phyloP scores from a whole-genome alignment of 2,329 filamentous ascomycete genomes.

The Epichloe baconii region DNA sequence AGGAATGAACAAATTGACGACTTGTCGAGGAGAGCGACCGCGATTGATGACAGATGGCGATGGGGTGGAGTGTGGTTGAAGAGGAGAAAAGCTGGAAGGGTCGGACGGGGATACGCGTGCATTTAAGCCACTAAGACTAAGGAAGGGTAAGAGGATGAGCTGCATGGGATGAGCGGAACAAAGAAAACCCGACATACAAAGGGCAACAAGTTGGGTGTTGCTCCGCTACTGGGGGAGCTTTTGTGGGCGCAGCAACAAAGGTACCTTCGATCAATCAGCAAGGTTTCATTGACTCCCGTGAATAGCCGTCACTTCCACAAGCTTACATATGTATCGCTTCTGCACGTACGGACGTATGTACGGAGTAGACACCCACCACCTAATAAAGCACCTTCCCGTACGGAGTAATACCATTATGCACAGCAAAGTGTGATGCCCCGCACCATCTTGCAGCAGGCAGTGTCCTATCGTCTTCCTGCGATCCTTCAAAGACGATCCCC shows the following conservation, averaged over 20 bases:
- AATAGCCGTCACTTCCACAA: slow-evolving; percentile 13
- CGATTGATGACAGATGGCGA: slow-evolving; percentile 1
- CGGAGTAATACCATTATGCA: too few relatives aligned
- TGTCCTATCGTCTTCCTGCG: slow-evolving; percentile 8
- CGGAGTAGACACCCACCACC: too few relatives aligned
- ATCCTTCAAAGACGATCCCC: slow-evolving; percentile 12
- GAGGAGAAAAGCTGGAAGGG: neutral
- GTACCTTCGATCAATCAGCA: neutral
- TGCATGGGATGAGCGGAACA: neutral
- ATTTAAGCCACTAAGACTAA: neutral
- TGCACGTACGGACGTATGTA: too few relatives aligned
- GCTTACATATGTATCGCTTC: too few relatives aligned
- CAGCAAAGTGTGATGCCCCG: slow-evolving; percentile 27
- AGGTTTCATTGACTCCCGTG: slow-evolving; percentile 16
- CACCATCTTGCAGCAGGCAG: slow-evolving; percentile 24
- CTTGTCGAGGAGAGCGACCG: neutral
- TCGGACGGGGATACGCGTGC: neutral
- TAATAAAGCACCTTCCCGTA: too few relatives aligned
- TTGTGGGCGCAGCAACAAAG: too few relatives aligned
- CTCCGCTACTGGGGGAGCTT: too few relatives aligned
- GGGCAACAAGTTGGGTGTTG: too few relatives aligned
- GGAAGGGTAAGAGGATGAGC: neutral
- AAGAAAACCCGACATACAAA: neutral
- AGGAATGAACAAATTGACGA: neutral
- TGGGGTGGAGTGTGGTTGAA: slow-evolving; percentile 1